Percentiles rank a stretch among this genome's conserved stretches.
These are phyloP conservation scores for Magnolia sinica DNA, from an alignment of 164 flowering plant species.

Conservation along the genomic window DNA sequence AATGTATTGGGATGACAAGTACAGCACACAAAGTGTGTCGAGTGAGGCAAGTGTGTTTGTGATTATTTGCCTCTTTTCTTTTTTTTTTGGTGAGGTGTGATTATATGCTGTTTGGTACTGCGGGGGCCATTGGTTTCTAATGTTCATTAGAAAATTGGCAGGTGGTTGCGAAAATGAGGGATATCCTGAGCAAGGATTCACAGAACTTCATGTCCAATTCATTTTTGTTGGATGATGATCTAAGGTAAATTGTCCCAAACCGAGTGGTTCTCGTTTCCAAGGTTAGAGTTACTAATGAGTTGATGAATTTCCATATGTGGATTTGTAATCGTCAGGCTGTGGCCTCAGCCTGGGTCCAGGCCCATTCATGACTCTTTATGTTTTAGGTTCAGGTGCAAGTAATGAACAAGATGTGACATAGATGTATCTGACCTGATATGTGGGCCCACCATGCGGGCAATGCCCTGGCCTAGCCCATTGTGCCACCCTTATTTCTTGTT, in stretches of 20 bases:
- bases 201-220: constrained; percentile 83
- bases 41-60: constrained; percentile 61
- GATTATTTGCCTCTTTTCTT: neutral
- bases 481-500: no score
- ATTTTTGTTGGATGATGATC: constrained; percentile 94
- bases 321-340: no score
- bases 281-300: neutral
- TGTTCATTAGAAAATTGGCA: constrained; percentile 19
- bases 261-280: neutral
- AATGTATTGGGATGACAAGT: constrained; percentile 99
- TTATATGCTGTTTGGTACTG: neutral
- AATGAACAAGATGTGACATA: neutral
- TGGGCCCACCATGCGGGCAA: neutral
- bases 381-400: neutral
- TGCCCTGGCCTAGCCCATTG: no score
- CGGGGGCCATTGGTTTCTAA: constrained; percentile 9
- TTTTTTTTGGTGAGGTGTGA: neutral
- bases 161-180: constrained; percentile 95
- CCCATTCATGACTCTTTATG: no score
- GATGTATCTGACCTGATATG: neutral
- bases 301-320: neutral
- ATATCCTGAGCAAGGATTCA: constrained; percentile 69
- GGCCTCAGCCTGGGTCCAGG: neutral
- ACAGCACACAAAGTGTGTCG: constrained; percentile 94
- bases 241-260: constrained; percentile 50